Percentiles rank a stretch among this genome's conserved stretches.
These are phyloP conservation scores for Solanum bulbocastanum DNA, from an alignment of 257 asterid species.

Conservation along the genomic window DNA sequence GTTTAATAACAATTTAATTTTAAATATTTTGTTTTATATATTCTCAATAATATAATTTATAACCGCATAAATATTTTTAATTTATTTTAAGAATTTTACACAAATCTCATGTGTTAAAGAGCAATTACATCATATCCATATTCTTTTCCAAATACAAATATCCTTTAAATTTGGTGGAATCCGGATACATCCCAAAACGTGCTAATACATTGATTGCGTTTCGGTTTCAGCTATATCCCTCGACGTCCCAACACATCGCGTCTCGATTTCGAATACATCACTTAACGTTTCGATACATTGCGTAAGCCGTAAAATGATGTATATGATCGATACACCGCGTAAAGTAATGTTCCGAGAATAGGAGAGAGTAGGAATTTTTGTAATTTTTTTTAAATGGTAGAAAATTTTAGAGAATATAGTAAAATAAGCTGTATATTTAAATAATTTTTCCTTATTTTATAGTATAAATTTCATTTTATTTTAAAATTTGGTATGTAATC, in stretches of 20 bases:
- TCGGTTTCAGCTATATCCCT: neutral
- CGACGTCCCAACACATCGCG: neutral
- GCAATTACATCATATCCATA: no score
- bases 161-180: no score
- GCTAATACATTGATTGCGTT: neutral
- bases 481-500: neutral
- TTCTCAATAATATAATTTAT: neutral
- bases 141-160: no score
- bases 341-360: no score
- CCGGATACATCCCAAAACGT: neutral
- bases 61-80: neutral
- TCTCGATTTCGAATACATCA: no score
- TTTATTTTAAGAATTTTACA: neutral
- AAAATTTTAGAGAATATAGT: no score
- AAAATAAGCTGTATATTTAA: no score
- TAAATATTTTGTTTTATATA: neutral
- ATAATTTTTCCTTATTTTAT: no score
- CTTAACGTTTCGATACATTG: neutral
- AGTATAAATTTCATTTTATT: neutral
- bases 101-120: neutral
- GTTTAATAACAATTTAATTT: no score
- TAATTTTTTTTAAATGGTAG: no score
- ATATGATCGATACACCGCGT: rapidly evolving
- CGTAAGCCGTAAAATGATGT: no score
- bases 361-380: no score